These are phyloP conservation scores for Panellus pusillus DNA, from an alignment of 768 basidiomycete species.

Conservation along the genomic window DNA sequence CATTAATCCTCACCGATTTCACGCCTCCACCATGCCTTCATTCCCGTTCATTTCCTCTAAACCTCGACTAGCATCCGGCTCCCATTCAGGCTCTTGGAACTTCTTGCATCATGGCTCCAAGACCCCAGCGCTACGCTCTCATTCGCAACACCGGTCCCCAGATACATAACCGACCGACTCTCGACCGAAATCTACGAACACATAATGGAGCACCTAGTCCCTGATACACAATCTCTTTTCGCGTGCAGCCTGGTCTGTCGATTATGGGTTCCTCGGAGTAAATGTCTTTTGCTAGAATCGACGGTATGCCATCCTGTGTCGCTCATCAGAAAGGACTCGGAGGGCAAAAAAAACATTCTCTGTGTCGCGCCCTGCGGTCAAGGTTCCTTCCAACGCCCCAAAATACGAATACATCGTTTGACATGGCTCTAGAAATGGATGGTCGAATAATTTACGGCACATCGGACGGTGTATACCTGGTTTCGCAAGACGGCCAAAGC, in stretches of 20 bases:
- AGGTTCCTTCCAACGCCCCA: too few species aligned
- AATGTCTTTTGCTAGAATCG: slow-evolving; percentile 4
- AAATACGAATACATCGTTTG: too few species aligned
- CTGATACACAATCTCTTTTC: slow-evolving; percentile 5
- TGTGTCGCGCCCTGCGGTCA: slow-evolving; percentile 3
- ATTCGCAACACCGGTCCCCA: not conserved
- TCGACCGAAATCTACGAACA: slow-evolving; percentile 20
- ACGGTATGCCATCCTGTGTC: slow-evolving; percentile 7
- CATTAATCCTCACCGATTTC: too few species aligned
- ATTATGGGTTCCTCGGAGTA: slow-evolving; percentile 17
- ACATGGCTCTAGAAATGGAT: too few species aligned
- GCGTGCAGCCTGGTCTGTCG: slow-evolving; percentile 19
- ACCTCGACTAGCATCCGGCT: too few species aligned
- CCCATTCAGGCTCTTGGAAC: not conserved
- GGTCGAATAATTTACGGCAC: slow-evolving; percentile 13
- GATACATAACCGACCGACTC: slow-evolving; percentile 10
- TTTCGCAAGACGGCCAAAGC: not conserved
- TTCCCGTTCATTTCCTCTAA: not conserved
- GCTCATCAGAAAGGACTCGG: not conserved
- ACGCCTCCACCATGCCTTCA: not conserved
- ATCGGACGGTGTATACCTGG: slow-evolving; percentile 15
- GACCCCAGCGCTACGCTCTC: not conserved
- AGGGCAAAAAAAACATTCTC: not conserved
- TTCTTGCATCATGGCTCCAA: not conserved
- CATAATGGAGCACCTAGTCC: slow-evolving; percentile 11